phyloP scores from a whole-genome alignment of 805 yeast species.

The Starmerella apis region DNA sequence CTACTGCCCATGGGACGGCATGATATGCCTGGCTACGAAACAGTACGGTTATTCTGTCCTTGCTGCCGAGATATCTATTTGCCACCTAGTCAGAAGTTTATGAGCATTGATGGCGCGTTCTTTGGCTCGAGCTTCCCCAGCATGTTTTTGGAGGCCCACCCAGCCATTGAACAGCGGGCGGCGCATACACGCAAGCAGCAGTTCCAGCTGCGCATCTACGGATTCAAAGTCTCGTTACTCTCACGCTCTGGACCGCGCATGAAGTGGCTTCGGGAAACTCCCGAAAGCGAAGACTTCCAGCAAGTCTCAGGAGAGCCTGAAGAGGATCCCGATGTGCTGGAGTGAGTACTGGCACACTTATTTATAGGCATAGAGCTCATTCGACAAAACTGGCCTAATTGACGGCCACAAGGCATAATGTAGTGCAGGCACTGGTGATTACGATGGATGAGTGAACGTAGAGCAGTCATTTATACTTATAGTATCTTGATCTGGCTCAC shows the following conservation, averaged over 20 bases:
- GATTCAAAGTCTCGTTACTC: slow-evolving; percentile 67
- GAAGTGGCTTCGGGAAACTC: slow-evolving; percentile 84
- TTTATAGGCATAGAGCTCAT: not conserved
- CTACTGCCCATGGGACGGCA: slow-evolving; percentile 84
- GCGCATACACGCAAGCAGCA: slow-evolving; percentile 43
- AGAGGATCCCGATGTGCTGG: slow-evolving; percentile 12
- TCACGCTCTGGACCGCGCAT: slow-evolving; percentile 84
- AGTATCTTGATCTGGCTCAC: too few species aligned
- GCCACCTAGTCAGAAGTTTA: slow-evolving; percentile 76
- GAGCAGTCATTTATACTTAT: too few species aligned
- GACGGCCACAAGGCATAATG: too few species aligned
- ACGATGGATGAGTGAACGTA: too few species aligned
- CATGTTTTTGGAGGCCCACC: slow-evolving; percentile 76
- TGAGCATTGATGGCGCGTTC: slow-evolving; percentile 89
- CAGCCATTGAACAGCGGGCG: slow-evolving; percentile 77
- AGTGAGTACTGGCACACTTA: not conserved
- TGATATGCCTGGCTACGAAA: slow-evolving; percentile 83
- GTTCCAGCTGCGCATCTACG: slow-evolving; percentile 66
- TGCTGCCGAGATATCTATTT: slow-evolving; percentile 84
- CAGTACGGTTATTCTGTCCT: slow-evolving; percentile 88
- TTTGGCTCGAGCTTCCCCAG: slow-evolving; percentile 97
- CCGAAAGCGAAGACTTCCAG: slow-evolving; percentile 48
- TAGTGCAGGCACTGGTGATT: too few species aligned
- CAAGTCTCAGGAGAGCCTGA: slow-evolving; percentile 38
- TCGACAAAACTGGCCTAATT: not conserved